phyloP scores from a whole-genome alignment of 2,329 filamentous ascomycete genomes.

The Ophiocordyceps camponoti-leonardi region DNA sequence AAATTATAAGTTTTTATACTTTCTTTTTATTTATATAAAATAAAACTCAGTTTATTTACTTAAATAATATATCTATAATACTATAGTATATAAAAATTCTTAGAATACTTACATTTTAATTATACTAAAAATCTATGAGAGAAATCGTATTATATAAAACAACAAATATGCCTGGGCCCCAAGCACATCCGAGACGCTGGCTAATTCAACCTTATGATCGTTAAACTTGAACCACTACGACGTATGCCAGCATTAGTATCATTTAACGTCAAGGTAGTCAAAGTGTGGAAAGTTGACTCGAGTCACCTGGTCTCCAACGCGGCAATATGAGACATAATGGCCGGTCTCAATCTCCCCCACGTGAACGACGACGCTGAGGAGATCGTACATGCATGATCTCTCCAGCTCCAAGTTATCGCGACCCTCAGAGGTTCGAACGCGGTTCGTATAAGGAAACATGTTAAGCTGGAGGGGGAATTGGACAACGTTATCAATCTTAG shows the following conservation, averaged over 20 bases:
- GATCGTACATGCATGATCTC: slow-evolving; percentile 62
- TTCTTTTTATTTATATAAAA: too few relatives aligned
- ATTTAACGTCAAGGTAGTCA: background rate
- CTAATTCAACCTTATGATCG: slow-evolving; percentile 79
- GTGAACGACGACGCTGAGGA: slow-evolving; percentile 81
- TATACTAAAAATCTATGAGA: slow-evolving; percentile 14
- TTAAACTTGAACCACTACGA: slow-evolving; percentile 85
- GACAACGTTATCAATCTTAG: slow-evolving; percentile 77
- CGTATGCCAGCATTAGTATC: slow-evolving; percentile 3
- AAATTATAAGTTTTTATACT: too few relatives aligned
- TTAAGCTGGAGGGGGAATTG: slow-evolving; percentile 76
- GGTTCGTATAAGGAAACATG: slow-evolving; percentile 76
- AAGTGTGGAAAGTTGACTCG: background rate
- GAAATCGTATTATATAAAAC: slow-evolving; percentile 61
- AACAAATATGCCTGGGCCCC: slow-evolving; percentile 76
- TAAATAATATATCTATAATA: too few relatives aligned
- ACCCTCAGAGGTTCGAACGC: slow-evolving; percentile 32
- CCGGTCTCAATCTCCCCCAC: slow-evolving; percentile 86
- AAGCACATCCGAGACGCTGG: slow-evolving; percentile 70
- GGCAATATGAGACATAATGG: slow-evolving; percentile 80
- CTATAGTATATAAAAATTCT: too few relatives aligned
- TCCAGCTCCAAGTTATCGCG: slow-evolving; percentile 39
- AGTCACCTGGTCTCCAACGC: slow-evolving; percentile 52
- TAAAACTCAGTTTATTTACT: too few relatives aligned
- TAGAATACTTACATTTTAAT: too few relatives aligned